phyloP scores from a whole-genome alignment of 148 eudicot species.

The Arctostaphylos glauca region DNA sequence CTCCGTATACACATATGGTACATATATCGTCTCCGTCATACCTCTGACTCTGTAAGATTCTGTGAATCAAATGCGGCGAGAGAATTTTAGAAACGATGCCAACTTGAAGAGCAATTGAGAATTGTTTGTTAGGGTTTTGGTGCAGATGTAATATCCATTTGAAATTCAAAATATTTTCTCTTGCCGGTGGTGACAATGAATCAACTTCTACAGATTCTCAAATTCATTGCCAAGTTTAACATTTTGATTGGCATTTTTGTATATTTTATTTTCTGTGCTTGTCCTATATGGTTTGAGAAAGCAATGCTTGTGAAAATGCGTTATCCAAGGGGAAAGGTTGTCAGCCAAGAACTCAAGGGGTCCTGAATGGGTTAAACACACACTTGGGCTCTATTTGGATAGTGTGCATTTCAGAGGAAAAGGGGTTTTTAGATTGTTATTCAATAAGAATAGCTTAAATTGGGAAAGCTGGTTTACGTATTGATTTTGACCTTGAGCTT shows the following conservation, averaged over 20 bases:
- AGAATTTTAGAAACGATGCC: neutral
- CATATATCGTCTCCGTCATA: neutral
- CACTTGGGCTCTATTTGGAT: neutral
- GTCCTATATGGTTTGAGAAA: neutral
- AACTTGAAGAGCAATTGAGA: neutral
- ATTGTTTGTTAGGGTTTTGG: neutral
- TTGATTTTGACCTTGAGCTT: no score
- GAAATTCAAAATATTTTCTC: neutral
- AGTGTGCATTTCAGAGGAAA: no score
- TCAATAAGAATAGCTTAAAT: no score
- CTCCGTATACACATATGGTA: neutral
- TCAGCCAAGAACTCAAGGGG: neutral
- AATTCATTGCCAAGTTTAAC: neutral
- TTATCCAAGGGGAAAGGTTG: neutral
- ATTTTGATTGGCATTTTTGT: neutral
- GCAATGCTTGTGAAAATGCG: neutral
- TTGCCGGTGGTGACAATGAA: neutral
- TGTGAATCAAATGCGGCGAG: neutral
- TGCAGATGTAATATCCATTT: neutral
- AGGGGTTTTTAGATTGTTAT: no score
- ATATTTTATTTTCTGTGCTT: neutral
- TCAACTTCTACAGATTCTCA: neutral
- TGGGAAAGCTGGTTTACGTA: no score
- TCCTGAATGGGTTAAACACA: neutral
- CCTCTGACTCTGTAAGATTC: neutral